A percentile compares a stretch with the other conserved stretches of the same genome.
phyloP scores from a whole-genome alignment of 2,329 filamentous ascomycete genomes.

The Calonectria pseudoreteaudii region DNA sequence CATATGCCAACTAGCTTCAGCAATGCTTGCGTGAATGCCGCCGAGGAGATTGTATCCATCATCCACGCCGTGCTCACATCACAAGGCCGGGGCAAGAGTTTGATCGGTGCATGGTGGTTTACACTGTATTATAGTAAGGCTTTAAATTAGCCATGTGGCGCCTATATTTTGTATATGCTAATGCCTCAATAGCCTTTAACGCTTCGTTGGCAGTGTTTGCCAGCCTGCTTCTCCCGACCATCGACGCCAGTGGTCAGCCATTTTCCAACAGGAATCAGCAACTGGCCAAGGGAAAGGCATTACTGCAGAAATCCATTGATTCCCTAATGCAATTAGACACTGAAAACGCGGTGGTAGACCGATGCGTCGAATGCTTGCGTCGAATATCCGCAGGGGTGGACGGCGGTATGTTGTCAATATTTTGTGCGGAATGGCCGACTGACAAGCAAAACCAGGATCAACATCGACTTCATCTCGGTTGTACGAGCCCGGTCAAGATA shows the following conservation, averaged over 20 bases:
- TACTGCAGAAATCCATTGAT: constrained; percentile 3
- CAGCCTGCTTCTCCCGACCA: constrained; percentile 10
- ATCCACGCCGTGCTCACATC: constrained; percentile 19
- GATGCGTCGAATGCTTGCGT: constrained; percentile 13
- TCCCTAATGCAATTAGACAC: constrained; percentile 6
- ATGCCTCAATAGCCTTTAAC: constrained; percentile 22
- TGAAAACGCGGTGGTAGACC: constrained; percentile 5
- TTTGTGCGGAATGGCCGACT: neutral
- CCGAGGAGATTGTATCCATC: constrained; percentile 23
- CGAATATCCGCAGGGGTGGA: neutral
- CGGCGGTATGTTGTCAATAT: neutral
- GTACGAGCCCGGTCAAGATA: neutral
- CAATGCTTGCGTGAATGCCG: constrained; percentile 8
- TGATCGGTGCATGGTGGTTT: constrained; percentile 36
- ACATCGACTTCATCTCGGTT: neutral
- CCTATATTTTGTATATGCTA: neutral
- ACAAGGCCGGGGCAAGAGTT: constrained; percentile 5
- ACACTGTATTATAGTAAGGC: constrained; percentile 32
- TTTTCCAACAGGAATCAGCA: neutral
- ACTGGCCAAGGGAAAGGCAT: neutral
- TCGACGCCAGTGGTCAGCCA: neutral
- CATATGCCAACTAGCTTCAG: constrained; percentile 28
- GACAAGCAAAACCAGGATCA: neutral
- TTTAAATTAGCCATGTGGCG: neutral
- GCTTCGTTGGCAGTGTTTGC: constrained; percentile 28